Conservation (phyloP, 106 monocot genomes). For the Dendrobium catenatum region DNA sequence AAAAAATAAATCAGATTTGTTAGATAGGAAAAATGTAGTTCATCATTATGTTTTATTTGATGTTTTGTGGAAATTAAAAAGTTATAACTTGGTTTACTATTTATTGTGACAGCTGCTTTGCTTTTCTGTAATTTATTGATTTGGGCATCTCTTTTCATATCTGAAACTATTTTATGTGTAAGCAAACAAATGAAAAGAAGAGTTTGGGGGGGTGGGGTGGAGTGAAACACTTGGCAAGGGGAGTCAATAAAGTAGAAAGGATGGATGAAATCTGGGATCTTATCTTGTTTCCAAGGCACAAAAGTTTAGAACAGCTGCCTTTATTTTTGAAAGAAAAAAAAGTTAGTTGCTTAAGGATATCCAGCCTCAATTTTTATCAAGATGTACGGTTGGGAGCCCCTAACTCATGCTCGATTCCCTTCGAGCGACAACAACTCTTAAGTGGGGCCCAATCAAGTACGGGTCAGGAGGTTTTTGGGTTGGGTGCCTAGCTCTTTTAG, state of each 20-base stretch:
- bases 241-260: not conserved
- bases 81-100: not conserved
- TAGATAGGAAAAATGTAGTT: not conserved
- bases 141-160: not conserved
- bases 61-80: not conserved
- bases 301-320: not conserved
- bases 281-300: constrained; percentile 1
- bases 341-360: too few species aligned
- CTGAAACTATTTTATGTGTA: not conserved
- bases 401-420: too few species aligned
- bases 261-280: not conserved
- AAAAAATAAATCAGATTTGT: not conserved
- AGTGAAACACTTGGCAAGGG: not conserved
- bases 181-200: not conserved
- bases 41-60: not conserved
- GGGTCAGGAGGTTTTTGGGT: too few species aligned
- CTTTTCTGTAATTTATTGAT: not conserved
- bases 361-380: too few species aligned
- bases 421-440: too few species aligned
- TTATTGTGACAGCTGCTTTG: not conserved
- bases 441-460: too few species aligned
- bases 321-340: not conserved
- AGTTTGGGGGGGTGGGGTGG: not conserved
- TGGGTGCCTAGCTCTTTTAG: too few species aligned
- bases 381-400: too few species aligned